Percentiles rank a stretch among this genome's conserved stretches.
Conservation (phyloP, 805 yeast genomes). For the Maudiozyma pseudohumilis region DNA sequence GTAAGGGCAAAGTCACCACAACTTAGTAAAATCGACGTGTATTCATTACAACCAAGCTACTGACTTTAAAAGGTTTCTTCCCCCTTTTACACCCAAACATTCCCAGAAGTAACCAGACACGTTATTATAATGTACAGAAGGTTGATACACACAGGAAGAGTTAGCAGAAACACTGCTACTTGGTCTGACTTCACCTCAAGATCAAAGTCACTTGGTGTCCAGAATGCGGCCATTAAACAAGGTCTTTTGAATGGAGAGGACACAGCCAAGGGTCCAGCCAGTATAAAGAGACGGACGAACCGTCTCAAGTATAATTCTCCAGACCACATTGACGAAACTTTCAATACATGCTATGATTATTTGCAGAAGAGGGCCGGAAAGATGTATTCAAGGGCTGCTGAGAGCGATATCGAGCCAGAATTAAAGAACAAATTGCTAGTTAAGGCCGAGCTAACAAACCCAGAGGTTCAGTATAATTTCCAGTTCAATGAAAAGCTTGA, state of each 20-base stretch:
- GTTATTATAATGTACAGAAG: constrained; percentile 19
- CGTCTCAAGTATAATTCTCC: constrained; percentile 57
- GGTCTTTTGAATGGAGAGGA: constrained; percentile 30
- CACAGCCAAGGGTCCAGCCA: constrained; percentile 40
- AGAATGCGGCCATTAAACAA: constrained; percentile 19
- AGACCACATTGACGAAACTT: constrained; percentile 57
- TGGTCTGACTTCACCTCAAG: constrained; percentile 25
- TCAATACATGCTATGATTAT: constrained; percentile 54
- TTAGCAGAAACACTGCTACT: constrained; percentile 3
- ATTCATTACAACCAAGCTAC: too few species aligned
- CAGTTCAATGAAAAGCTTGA: constrained; percentile 33
- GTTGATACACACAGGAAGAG: constrained; percentile 13
- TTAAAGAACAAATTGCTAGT: constrained; percentile 32
- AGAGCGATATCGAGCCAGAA: constrained; percentile 6
- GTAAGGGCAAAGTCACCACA: too few species aligned
- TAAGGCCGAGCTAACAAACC: constrained; percentile 66
- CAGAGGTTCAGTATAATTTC: constrained; percentile 72
- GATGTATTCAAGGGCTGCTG: not conserved
- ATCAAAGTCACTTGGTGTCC: constrained; percentile 22
- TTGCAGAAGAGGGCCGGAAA: constrained; percentile 39
- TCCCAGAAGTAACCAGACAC: too few species aligned
- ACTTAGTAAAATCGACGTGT: too few species aligned
- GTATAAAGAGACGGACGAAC: constrained; percentile 35
- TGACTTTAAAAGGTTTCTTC: too few species aligned
- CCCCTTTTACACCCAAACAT: too few species aligned